Percentiles rank a stretch among this genome's conserved stretches.
These are phyloP conservation scores for Dipteronia dyeriana DNA, from an alignment of 345 rosid genomes.

Conservation along the genomic window DNA sequence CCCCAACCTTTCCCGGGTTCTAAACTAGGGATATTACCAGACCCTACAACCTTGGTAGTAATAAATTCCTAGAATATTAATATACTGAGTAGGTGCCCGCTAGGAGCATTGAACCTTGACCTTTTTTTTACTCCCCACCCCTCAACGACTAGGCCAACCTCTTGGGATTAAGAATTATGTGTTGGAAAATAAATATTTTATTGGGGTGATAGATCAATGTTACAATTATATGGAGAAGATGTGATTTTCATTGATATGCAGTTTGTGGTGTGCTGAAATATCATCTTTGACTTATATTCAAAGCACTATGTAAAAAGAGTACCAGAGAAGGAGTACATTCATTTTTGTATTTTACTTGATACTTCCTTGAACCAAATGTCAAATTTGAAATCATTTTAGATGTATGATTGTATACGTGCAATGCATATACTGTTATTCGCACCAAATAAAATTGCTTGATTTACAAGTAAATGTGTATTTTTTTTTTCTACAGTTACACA, in stretches of 20 bases:
- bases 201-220: neutral
- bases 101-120: neutral
- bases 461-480: neutral
- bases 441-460: conserved; percentile 6
- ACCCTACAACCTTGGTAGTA: neutral
- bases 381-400: conserved; percentile 8
- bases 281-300: neutral
- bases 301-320: conserved; percentile 12
- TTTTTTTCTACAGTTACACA: neutral
- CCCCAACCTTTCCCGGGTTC: neutral
- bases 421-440: conserved; percentile 11
- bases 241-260: neutral
- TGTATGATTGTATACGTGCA: neutral
- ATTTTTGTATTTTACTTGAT: conserved; percentile 2
- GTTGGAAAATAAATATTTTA: neutral
- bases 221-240: neutral
- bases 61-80: neutral
- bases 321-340: conserved; percentile 7
- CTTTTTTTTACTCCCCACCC: neutral
- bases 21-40: neutral
- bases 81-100: neutral
- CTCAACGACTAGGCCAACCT: neutral
- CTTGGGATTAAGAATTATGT: neutral
- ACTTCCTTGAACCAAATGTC: neutral
- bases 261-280: neutral